Evolutionary conservation across 169 alveolate genomes (phyloP), one percentile per base, ranked within the genome.

Genomic region (Hepatocystis sp.): DNA sequence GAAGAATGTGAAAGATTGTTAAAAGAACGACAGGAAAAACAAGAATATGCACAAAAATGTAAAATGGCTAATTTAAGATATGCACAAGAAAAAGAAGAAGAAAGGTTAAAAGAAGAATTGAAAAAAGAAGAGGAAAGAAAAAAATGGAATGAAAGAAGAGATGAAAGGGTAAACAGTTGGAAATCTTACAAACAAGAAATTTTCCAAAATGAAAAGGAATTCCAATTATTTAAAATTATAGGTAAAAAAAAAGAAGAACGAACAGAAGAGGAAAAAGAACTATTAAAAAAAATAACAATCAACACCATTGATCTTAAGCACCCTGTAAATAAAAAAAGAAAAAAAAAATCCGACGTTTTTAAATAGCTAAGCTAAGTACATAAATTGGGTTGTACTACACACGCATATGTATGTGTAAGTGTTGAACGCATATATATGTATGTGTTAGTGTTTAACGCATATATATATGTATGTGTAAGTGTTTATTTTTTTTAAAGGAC

Each of bases 41-140:
- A 88, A 28, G 97, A 94, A 85, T 94, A 94, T 63, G 96, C 96
- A 19, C 95, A 94, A 84, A 90, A 85, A 42, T 93, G 96, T 64
- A 85, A 92, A 51, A 47, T 76, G 23, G 96, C 97, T 2, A 94
- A 94, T 67, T 64, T 92, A 85, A 89, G 88, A 63, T 90, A 90
- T 84, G 94, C 81, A 63, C 88, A 85, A 39, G 91, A 90, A 67
- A 91, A 85, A 30, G 63, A 85, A 61, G 81, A 44, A 53, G 58
- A 32, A 55, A 51, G 27, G 46, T 25, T 81, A 7, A 61, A 52
- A 55, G 89, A 81, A 56, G 95, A 92, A 28, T 53, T 65, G 47
- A 63, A 84, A 55, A 90, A 92, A 66, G 78, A 90, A 67, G 63
- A 92, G 21, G 91, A 90, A 44, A 85, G 81, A 68, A 89, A 90